These are phyloP conservation scores for Hanseniaspora pseudoguilliermondii DNA, from an alignment of 805 yeast species.

Conservation along the genomic window DNA sequence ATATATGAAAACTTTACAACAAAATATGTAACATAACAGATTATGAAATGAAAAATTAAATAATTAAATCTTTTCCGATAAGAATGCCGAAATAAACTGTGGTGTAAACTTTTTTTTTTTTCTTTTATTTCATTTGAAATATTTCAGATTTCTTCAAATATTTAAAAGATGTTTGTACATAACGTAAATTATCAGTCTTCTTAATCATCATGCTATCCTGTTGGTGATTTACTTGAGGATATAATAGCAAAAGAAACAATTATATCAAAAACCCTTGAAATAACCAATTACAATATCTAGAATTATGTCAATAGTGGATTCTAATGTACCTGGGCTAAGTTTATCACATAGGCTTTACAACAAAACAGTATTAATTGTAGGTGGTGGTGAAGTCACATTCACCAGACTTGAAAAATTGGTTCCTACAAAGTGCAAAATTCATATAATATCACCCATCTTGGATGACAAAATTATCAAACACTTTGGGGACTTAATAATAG, in stretches of 20 bases:
- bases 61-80: too few species aligned
- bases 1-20: background rate
- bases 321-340: conserved; percentile 19
- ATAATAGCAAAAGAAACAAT: background rate
- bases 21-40: too few species aligned
- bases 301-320: conserved; percentile 4
- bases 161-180: too few species aligned
- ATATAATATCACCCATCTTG: conserved; percentile 19
- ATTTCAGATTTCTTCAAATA: too few species aligned
- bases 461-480: background rate
- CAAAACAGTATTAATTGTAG: conserved; percentile 23
- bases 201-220: too few species aligned
- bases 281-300: background rate
- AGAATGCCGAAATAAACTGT: too few species aligned
- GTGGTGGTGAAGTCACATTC: conserved; percentile 27
- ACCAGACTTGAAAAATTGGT: conserved; percentile 25
- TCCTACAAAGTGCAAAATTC: conserved; percentile 25
- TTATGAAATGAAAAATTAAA: too few species aligned
- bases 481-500: background rate
- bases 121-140: too few species aligned
- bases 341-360: conserved; percentile 23
- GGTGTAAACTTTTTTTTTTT: too few species aligned
- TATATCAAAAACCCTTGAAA: background rate
- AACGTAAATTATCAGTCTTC: too few species aligned
- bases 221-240: background rate